Evolutionary conservation across 2,329 filamentous ascomycete genomes (phyloP), one percentile per base, ranked within the genome.

Genomic region (Microascus cirrosus): DNA sequence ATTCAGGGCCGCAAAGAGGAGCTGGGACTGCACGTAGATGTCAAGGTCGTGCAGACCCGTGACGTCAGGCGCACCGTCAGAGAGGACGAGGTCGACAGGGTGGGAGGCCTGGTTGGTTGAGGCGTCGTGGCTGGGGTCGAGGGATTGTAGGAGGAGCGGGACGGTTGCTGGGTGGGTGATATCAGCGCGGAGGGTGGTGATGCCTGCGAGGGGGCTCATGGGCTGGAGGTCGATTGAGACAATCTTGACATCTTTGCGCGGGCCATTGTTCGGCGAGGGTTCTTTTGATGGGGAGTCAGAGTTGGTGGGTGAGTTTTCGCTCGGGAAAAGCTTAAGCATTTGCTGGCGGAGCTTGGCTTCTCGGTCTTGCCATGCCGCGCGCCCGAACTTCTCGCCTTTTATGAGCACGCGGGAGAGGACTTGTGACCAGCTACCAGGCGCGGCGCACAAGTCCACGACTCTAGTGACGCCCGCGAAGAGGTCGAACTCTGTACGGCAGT

Each of bases 161-260:
- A 97, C 90, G 0, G 94, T 99, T 3, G 91, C 92, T 0, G 94
- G 93, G 70, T 99, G 94, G 10, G 94, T 99, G 65, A 99, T 99
- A 69, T 99, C 94, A 54, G 94, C 94, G 66, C 92, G 87, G 15
- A 99, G 80, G 12, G 89, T 96, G 39, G 87, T 89, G 69, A 99
- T 96, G 60, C 94, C 94, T 28, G 94, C 88, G 4, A 99, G 79
- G 6, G 93, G 90, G 61, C 89, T 90, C 81, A 99, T 99, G 45
- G 94, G 94, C 70, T 99, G 94, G 39, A 99, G 76, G 67, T 99
- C 94, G 59, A 99, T 95, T 0, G 94, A 85, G 1, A 99, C 93
- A 61, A 99, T 97, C 70, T 94, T 93, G 68, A 96, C 90, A 65
- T 90, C 85, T 85, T 75, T 54, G 85, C 75, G 1, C 84, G 73